Conservation (phyloP, 305 asterid species). For the Fraxinus baroniana region DNA sequence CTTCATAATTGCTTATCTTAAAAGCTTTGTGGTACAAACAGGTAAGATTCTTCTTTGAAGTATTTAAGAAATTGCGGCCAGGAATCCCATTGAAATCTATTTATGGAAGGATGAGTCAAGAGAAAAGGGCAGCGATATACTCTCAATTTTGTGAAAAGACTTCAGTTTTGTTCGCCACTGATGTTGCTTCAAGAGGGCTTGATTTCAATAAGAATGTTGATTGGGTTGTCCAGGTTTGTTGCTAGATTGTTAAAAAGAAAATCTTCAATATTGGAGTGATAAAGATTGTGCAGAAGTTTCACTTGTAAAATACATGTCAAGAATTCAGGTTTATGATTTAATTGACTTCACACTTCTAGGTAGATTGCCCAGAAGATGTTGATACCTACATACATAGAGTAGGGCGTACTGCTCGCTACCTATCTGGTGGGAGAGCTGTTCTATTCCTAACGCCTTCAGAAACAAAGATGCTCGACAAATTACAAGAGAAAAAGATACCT, state of each 20-base stretch:
- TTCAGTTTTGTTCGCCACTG: slow-evolving; percentile 79
- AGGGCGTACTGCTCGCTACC: slow-evolving; percentile 97
- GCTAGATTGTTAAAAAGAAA: not conserved
- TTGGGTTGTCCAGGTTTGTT: slow-evolving; percentile 98
- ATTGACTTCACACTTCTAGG: slow-evolving; percentile 43
- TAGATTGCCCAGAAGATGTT: slow-evolving; percentile 96
- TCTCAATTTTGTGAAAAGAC: slow-evolving; percentile 68
- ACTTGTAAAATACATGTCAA: not conserved
- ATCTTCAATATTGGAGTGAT: not conserved
- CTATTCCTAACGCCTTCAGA: slow-evolving; percentile 86
- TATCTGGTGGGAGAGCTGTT: slow-evolving; percentile 78
- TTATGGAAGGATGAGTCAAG: slow-evolving; percentile 94
- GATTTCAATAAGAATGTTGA: slow-evolving; percentile 89
- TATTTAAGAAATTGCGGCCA: slow-evolving; percentile 94
- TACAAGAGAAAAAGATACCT: slow-evolving; percentile 84
- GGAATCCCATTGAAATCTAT: slow-evolving; percentile 85
- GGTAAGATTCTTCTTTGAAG: slow-evolving; percentile 81
- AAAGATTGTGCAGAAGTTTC: not conserved
- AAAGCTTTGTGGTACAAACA: slow-evolving; percentile 32
- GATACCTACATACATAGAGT: slow-evolving; percentile 95
- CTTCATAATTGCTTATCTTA: slow-evolving; percentile 9
- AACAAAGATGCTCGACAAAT: slow-evolving; percentile 71
- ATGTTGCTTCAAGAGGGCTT: slow-evolving; percentile 95
- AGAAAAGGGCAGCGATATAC: slow-evolving; percentile 67
- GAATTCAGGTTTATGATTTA: slow-evolving; percentile 11